Base-by-base conservation (phyloP, 345 rosid genomes). In the Aquilaria malaccensis region DNA sequence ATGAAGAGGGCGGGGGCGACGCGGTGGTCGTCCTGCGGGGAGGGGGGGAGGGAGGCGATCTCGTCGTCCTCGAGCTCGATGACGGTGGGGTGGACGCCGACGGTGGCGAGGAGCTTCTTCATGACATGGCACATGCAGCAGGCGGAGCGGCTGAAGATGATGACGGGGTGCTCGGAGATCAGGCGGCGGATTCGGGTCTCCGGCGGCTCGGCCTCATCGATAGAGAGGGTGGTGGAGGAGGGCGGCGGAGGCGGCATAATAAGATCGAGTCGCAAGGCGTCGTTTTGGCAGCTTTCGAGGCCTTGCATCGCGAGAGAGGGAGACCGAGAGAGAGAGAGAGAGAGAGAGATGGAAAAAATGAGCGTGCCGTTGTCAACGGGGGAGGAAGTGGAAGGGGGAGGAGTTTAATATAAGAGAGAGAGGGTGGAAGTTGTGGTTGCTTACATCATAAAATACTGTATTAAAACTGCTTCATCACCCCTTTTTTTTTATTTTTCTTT, bases 81-180 rank as follows among this genome's bases (percentile, higher is more conserved):
- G 66, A 89, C 94, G 43, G 97, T 83, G 14, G 97, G 98, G 61
- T 85, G 79, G 48, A 89, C 98, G 1, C 98, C 98, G 62, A 89
- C 75, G 54, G 81, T 74, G 59, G 86, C 76, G 13, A 93, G 80
- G 30, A 93, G 88, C 52, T 79, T 84, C 73, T 82, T 87, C 96
- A 93, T 89, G 74, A 87, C 96, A 63, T 87, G 97, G 76, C 97
- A 87, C 98, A 89, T 93, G 85, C 90, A 93, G 70, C 98, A 93
- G 6, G 97, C 77, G 10, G 94, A 75, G 55, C 87, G 83, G 74
- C 88, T 85, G 79, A 93, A 93, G 64, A 93, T 89, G 72, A 93
- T 80, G 32, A 93, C 98, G 0, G 95, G 97, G 76, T 93, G 86
- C 72, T 93, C 98, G 0, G 89, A 69, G 50, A 89, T 89, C n/a